Percentiles rank a stretch among this genome's conserved stretches.
These are phyloP conservation scores for Protostelium mycophagum DNA, from an alignment of 78 protist genomes.

Conservation along the genomic window DNA sequence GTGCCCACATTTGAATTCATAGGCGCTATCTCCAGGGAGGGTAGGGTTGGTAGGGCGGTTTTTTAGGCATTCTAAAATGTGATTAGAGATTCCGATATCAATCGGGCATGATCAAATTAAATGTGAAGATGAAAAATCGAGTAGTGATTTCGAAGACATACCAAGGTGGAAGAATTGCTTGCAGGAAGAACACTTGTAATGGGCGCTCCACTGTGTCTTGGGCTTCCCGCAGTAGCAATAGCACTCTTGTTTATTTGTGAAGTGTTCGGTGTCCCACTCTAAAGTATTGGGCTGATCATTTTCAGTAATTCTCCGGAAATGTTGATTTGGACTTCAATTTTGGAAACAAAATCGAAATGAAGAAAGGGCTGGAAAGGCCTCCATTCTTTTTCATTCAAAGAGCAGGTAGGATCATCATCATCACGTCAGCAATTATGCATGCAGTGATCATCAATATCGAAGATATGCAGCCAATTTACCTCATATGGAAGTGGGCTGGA, in stretches of 20 bases:
- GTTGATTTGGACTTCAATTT: too few species aligned
- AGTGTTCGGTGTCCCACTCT: neutral
- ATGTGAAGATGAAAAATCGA: too few species aligned
- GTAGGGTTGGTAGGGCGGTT: neutral
- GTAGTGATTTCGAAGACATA: too few species aligned
- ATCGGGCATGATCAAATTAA: neutral
- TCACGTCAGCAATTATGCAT: too few species aligned
- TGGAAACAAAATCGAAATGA: too few species aligned
- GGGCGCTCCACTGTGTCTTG: neutral
- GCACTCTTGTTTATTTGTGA: neutral
- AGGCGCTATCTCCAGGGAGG: neutral
- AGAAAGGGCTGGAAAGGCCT: too few species aligned
- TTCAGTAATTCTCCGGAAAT: neutral
- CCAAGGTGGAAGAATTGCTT: neutral
- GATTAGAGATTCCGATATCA: neutral
- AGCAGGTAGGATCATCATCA: neutral
- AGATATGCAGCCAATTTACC: neutral
- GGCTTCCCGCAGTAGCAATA: neutral
- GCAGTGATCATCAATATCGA: neutral
- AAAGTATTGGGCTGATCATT: neutral
- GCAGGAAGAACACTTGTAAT: neutral
- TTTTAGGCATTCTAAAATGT: neutral
- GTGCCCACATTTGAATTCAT: neutral
- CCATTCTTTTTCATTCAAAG: neutral
- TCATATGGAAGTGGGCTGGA: neutral